Percentiles rank a stretch among this genome's conserved stretches.
Conservation (phyloP, 495 filamentous ascomycete genomes). For the Pyronema omphalodes region DNA sequence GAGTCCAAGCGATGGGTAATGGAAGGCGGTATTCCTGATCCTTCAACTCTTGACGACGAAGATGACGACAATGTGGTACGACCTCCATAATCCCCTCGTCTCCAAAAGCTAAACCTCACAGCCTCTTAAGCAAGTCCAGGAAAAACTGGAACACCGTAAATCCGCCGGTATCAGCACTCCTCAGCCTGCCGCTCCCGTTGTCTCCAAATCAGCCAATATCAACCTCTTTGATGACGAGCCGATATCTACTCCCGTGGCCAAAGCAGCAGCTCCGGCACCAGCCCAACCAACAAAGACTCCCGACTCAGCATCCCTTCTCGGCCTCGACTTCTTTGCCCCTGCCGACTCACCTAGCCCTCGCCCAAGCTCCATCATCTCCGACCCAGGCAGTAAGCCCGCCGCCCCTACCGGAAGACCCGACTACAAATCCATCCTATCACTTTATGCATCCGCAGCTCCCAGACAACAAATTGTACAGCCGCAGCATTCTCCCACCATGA, state of each 20-base stretch:
- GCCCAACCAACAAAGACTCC: constrained; percentile 36
- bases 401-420: constrained; percentile 53
- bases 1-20: constrained; percentile 96
- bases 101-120: constrained; percentile 25
- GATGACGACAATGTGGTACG: constrained; percentile 66
- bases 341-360: constrained; percentile 45
- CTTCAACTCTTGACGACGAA: constrained; percentile 61
- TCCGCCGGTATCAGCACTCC: constrained; percentile 24
- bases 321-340: constrained; percentile 80
- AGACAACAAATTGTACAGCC: constrained; percentile 39
- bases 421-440: constrained; percentile 89
- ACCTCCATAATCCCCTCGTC: neutral
- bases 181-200: constrained; percentile 26
- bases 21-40: constrained; percentile 88
- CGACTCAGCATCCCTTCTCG: constrained; percentile 85
- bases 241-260: constrained; percentile 1
- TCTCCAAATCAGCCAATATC: constrained; percentile 24
- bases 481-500: constrained; percentile 29
- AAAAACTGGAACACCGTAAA: constrained; percentile 41
- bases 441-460: constrained; percentile 58
- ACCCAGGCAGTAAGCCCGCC: constrained; percentile 12
- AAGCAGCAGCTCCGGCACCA: constrained; percentile 35
- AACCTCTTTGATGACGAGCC: constrained; percentile 46
- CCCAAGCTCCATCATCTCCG: constrained; percentile 29
- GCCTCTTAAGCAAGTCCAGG: constrained; percentile 56